These are phyloP conservation scores for Kuraishia hungarica DNA, from an alignment of 805 yeast species.

Conservation along the genomic window DNA sequence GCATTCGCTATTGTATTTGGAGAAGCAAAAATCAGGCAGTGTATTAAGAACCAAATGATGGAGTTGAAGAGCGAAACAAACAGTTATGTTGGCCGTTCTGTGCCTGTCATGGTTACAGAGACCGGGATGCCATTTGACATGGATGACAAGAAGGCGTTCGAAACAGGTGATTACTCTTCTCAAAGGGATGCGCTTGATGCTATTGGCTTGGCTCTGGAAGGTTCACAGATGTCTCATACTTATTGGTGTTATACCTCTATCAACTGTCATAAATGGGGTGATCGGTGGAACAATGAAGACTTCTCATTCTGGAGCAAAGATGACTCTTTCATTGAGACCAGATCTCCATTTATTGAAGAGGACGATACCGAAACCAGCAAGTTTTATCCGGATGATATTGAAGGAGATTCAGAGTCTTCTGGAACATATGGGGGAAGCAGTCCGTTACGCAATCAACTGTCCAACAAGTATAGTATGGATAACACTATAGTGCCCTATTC, in stretches of 20 bases:
- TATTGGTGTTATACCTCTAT: conserved; percentile 77
- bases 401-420: not conserved
- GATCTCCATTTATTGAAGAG: not conserved
- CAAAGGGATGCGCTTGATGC: conserved; percentile 87
- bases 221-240: conserved; percentile 60
- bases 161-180: conserved; percentile 54
- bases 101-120: conserved; percentile 81
- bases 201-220: conserved; percentile 68
- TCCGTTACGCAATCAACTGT: not conserved
- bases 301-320: conserved; percentile 79
- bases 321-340: conserved; percentile 23
- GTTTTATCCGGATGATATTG: not conserved
- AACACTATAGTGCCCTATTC: not conserved
- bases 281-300: conserved; percentile 90
- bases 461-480: not conserved
- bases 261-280: conserved; percentile 83
- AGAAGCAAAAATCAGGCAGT: conserved; percentile 65
- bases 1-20: conserved; percentile 74
- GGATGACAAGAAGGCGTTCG: conserved; percentile 72
- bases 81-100: conserved; percentile 45
- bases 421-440: not conserved
- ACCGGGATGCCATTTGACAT: conserved; percentile 98
- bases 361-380: not conserved
- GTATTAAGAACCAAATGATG: conserved; percentile 58
- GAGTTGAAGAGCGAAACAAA: conserved; percentile 60